These are phyloP conservation scores for Mycena vulgaris DNA, from an alignment of 768 basidiomycete species.

Conservation along the genomic window DNA sequence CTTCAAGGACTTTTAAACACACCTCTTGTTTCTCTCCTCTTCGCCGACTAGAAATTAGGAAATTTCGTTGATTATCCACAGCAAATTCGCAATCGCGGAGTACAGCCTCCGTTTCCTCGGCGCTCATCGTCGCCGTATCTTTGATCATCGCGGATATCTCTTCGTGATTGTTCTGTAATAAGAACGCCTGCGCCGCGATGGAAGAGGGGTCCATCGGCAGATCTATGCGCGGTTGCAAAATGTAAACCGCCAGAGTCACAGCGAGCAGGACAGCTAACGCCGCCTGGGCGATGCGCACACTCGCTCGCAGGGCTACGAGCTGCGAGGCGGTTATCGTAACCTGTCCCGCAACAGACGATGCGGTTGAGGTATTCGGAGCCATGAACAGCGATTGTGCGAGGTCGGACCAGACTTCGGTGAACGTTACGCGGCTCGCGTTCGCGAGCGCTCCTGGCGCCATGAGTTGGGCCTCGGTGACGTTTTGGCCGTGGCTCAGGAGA, in stretches of 20 bases:
- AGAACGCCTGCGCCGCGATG: slow-evolving; percentile 21
- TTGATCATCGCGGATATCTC: neutral
- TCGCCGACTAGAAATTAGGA: neutral
- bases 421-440: neutral
- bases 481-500: slow-evolving; percentile 7
- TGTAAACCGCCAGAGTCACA: slow-evolving; percentile 1
- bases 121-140: slow-evolving; percentile 18
- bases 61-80: neutral
- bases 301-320: slow-evolving; percentile 14
- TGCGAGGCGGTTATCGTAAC: neutral
- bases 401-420: neutral
- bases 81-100: slow-evolving; percentile 11
- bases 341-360: neutral
- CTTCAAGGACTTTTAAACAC: neutral
- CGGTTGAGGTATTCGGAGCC: neutral
- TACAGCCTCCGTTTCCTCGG: neutral
- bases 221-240: neutral
- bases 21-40: neutral
- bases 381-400: neutral
- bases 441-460: neutral
- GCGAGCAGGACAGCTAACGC: slow-evolving; percentile 5
- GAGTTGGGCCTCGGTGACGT: neutral
- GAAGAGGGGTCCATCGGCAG: slow-evolving; percentile 27
- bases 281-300: slow-evolving; percentile 25
- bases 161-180: neutral